Conservation (phyloP, 805 yeast species). For the Cyberlindnera misumaiensis region DNA sequence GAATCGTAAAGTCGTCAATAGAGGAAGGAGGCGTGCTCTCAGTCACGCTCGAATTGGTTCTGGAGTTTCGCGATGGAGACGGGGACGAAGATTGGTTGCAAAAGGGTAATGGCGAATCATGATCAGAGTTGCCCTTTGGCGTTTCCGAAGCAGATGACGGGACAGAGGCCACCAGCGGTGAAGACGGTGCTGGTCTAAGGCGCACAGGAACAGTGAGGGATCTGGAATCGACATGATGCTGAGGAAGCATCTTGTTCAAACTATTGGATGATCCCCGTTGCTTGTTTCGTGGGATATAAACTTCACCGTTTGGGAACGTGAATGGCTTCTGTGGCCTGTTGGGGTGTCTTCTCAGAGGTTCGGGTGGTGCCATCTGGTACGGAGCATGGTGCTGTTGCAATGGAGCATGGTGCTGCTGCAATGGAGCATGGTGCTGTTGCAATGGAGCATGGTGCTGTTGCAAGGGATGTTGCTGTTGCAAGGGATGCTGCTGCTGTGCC, state of each 20-base stretch:
- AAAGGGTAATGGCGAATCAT: neutral
- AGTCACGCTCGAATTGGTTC: conserved; percentile 18
- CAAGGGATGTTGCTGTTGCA: neutral
- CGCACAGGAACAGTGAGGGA: too few species aligned
- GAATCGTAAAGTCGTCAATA: conserved; percentile 20
- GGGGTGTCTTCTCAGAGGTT: conserved; percentile 8
- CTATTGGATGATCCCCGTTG: conserved; percentile 17
- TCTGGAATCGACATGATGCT: neutral
- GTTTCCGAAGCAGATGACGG: conserved; percentile 1
- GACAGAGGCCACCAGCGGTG: conserved; percentile 2
- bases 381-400: conserved; percentile 2
- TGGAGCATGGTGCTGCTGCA: neutral
- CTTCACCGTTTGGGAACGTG: conserved; percentile 26
- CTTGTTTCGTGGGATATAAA: conserved; percentile 23
- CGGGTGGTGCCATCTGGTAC: conserved; percentile 3
- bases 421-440: conserved; percentile 4
- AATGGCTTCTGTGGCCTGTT: conserved; percentile 16
- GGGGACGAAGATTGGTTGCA: conserved; percentile 19
- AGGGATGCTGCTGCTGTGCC: conserved; percentile 4
- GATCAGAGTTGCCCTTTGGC: neutral
- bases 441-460: too few species aligned
- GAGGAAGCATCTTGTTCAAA: conserved; percentile 4
- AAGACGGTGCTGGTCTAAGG: neutral
- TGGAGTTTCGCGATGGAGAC: conserved; percentile 22
- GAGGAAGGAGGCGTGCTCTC: conserved; percentile 26